Percentiles rank a stretch among this genome's conserved stretches.
Evolutionary conservation across 495 filamentous ascomycete species (phyloP).

Genomic region (Aeminium ludgeri): DNA sequence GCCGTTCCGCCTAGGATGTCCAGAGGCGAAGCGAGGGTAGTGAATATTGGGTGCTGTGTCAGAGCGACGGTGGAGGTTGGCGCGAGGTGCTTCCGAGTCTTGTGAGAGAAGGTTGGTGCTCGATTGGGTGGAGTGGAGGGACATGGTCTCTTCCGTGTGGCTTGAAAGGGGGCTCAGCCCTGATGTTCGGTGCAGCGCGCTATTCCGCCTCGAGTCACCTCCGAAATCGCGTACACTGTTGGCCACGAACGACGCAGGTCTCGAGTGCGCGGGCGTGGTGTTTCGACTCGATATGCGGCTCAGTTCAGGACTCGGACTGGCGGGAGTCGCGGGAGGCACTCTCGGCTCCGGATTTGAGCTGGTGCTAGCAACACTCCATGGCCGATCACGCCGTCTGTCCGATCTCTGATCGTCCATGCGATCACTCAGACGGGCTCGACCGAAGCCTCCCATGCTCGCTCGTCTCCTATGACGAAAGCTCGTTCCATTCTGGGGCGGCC

Average conservation of each 20-base stretch:
- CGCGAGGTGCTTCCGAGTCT: slow-evolving; percentile 1
- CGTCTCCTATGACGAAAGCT: slow-evolving; percentile 36
- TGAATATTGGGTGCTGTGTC: slow-evolving; percentile 16
- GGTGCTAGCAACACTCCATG: slow-evolving; percentile 16
- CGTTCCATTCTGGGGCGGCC: slow-evolving; percentile 26
- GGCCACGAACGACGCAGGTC: slow-evolving; percentile 34
- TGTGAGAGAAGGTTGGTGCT: slow-evolving; percentile 11
- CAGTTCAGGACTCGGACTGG: slow-evolving; percentile 39
- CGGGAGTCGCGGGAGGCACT: slow-evolving; percentile 54
- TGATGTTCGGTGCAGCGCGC: slow-evolving; percentile 10
- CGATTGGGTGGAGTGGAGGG: slow-evolving; percentile 16
- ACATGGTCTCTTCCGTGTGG: slow-evolving; percentile 13
- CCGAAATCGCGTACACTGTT: slow-evolving; percentile 10
- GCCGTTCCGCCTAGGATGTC: slow-evolving; percentile 46
- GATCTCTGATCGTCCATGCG: slow-evolving; percentile 24
- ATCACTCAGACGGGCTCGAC: slow-evolving; percentile 8
- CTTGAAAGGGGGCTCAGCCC: slow-evolving; percentile 10
- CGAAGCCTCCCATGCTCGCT: slow-evolving; percentile 33
- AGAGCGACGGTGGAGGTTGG: slow-evolving; percentile 9
- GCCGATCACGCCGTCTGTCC: slow-evolving; percentile 17
- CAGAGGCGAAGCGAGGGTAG: slow-evolving; percentile 40
- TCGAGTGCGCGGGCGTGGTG: slow-evolving; percentile 25
- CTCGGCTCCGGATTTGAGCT: slow-evolving; percentile 30
- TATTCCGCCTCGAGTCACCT: slow-evolving; percentile 14
- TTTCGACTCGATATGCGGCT: slow-evolving; percentile 38